phyloP scores from a whole-genome alignment of 305 asterid genomes.

The Solanum aculeatissimum region DNA sequence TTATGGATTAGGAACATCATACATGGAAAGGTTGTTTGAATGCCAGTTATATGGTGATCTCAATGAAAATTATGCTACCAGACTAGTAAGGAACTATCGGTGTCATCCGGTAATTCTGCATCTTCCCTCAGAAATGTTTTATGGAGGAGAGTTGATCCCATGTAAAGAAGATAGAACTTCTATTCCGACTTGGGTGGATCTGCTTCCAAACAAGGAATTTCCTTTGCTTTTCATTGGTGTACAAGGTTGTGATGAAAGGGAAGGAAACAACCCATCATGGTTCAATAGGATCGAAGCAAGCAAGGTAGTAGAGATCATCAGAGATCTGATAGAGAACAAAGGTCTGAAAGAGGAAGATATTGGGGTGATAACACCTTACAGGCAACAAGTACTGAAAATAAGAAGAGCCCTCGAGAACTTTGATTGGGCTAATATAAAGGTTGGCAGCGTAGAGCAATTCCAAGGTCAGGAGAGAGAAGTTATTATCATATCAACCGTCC shows the following conservation, averaged over 20 bases:
- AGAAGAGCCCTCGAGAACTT: conserved; percentile 53
- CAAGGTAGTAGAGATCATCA: conserved; percentile 61
- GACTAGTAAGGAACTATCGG: conserved; percentile 67
- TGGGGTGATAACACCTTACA: conserved; percentile 92
- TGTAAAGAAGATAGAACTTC: conserved; percentile 36
- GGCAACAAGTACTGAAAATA: conserved; percentile 79
- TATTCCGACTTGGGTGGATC: conserved; percentile 23
- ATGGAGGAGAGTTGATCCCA: conserved; percentile 51
- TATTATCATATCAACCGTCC: conserved; percentile 82
- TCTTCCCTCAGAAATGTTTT: conserved; percentile 80
- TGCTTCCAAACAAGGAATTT: conserved; percentile 58
- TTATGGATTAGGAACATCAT: conserved; percentile 68
- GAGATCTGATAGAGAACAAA: conserved; percentile 27
- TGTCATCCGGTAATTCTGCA: conserved; percentile 62
- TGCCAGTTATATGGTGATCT: conserved; percentile 33
- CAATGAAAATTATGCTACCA: conserved; percentile 38
- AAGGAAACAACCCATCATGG: conserved; percentile 96
- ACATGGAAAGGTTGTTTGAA: conserved; percentile 63
- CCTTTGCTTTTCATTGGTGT: conserved; percentile 77
- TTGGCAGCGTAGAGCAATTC: conserved; percentile 93
- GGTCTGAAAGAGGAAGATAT: conserved; percentile 59
- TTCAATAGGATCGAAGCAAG: conserved; percentile 90
- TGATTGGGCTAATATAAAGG: conserved; percentile 32
- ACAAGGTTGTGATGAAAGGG: conserved; percentile 93
- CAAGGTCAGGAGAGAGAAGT: conserved; percentile 91